Evolutionary conservation across 1,284 basidiomycete species (phyloP).

Genomic region (Ceratobasidium sp.): DNA sequence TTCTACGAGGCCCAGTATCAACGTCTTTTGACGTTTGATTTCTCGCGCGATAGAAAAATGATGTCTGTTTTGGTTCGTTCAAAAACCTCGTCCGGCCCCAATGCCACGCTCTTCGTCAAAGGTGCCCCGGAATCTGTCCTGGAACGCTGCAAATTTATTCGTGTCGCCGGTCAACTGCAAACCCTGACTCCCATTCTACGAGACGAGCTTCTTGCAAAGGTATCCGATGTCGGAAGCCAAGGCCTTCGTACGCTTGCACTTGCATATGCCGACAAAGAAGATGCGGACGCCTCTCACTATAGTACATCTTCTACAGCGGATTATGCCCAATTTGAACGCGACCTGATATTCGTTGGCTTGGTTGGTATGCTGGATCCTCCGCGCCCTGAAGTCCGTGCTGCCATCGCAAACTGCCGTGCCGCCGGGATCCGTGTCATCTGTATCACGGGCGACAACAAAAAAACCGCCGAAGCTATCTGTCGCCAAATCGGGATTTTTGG

Average conservation of each 20-base stretch:
- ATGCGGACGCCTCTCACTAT: constrained; percentile 82
- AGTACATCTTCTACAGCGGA: constrained; percentile 78
- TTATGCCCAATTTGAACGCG: constrained; percentile 87
- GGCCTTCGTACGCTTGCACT: constrained; percentile 93
- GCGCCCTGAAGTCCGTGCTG: constrained; percentile 87
- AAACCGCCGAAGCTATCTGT: constrained; percentile 97
- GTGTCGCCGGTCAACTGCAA: constrained; percentile 64
- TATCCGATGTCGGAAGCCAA: constrained; percentile 74
- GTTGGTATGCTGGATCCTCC: constrained; percentile 99
- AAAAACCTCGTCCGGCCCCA: constrained; percentile 55
- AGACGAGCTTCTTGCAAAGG: constrained; percentile 50
- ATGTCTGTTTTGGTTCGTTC: constrained; percentile 88
- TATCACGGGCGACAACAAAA: constrained; percentile 98
- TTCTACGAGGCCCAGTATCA: constrained; percentile 77
- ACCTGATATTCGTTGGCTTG: constrained; percentile 92
- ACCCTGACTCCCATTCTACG: constrained; percentile 22
- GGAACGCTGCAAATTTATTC: constrained; percentile 81
- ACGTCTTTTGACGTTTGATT: constrained; percentile 93
- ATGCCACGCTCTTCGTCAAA: constrained; percentile 79
- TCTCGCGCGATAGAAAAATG: constrained; percentile 97
- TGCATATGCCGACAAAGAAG: constrained; percentile 82
- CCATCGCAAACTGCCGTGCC: constrained; percentile 88
- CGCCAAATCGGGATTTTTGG: constrained; percentile 94
- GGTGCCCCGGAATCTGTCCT: constrained; percentile 96
- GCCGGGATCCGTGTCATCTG: constrained; percentile 97